Base-by-base conservation (phyloP, 352 stramenopile genomes). In the Phytopythium cucurbitacearum region DNA sequence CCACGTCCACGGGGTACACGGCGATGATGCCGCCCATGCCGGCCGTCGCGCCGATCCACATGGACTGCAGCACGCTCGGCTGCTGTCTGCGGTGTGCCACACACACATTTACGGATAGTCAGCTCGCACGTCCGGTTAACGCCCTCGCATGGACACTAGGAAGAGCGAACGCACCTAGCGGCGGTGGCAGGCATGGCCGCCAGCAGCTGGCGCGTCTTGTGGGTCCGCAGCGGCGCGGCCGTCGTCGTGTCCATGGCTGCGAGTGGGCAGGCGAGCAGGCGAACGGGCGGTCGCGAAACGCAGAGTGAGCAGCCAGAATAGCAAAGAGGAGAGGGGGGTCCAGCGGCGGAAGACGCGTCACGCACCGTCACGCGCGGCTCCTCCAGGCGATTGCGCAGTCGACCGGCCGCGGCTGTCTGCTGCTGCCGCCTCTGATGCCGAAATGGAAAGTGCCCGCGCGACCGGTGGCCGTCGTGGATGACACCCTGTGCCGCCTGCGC, bases 11-110 rank as follows among this genome's bases (percentile, higher is more conserved):
- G 5, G 82, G 82, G 61, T 90, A 92, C 58, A 92, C 80, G 40
- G 76, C 76, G 52, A 88, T 82, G 69, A 92, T 90, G 46, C 80
- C 82, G 49, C 75, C 76, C 79, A 92, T 89, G 21, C 82, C 82
- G 44, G 82, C 71, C 9, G 80, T 89, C 34, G 82, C 82, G 51
- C 79, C 82, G 55, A 91, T 86, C 76, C 78, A 88, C 64, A 91
- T 86, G 57, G 72, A 87, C 60, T 89, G 77, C 52, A 91, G 76
- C 33, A 91, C 57, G 59, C 72, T 83, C 38, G 80, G 71, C 48
- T 82, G 74, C 13, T 75, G 59, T 11, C 40, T 47, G 38, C 10
- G 9, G 36, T n/a, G 12, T 35, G 12, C 4, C 4, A 40, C 2
- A 9, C 28, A 40, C 16, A 10, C 42, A 47, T 34, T 9, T 15